Conservation (phyloP, 805 yeast genomes). For the Jamesozyma gamospora region DNA sequence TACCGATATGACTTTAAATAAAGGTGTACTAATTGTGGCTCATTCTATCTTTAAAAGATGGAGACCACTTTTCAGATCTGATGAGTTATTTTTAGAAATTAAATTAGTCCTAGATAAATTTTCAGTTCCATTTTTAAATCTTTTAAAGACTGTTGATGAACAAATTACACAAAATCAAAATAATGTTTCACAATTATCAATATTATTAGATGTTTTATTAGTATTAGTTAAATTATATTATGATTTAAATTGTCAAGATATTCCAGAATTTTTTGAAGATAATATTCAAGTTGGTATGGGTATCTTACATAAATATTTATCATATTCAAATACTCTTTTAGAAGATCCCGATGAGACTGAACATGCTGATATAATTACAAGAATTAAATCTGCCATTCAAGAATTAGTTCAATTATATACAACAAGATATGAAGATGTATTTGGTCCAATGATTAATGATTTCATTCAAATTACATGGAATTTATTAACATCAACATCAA, state of each 20-base stretch:
- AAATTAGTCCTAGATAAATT: slow-evolving; percentile 78
- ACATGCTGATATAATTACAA: slow-evolving; percentile 59
- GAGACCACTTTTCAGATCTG: slow-evolving; percentile 90
- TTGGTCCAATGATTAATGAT: slow-evolving; percentile 62
- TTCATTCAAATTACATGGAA: slow-evolving; percentile 82
- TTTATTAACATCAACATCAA: slow-evolving; percentile 53
- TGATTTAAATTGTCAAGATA: slow-evolving; percentile 94
- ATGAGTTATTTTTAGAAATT: slow-evolving; percentile 80
- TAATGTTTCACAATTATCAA: slow-evolving; percentile 42
- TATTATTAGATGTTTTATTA: slow-evolving; percentile 60
- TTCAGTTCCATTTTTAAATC: slow-evolving; percentile 63
- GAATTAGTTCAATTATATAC: slow-evolving; percentile 81
- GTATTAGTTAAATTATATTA: slow-evolving; percentile 73
- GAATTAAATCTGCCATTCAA: slow-evolving; percentile 70
- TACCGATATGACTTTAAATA: slow-evolving; percentile 63
- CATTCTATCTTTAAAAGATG: slow-evolving; percentile 94
- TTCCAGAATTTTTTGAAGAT: slow-evolving; percentile 97
- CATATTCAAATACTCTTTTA: slow-evolving; percentile 45
- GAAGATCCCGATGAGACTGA: slow-evolving; percentile 47
- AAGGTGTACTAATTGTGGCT: slow-evolving; percentile 82
- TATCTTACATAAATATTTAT: slow-evolving; percentile 70
- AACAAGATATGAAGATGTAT: slow-evolving; percentile 85
- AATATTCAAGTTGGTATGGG: slow-evolving; percentile 67
- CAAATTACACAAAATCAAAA: slow-evolving; percentile 40
- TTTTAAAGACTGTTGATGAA: slow-evolving; percentile 58